Evolutionary conservation across 495 filamentous ascomycete genomes (phyloP), one percentile per base, ranked within the genome.

Genomic region (Neurospora sp.): DNA sequence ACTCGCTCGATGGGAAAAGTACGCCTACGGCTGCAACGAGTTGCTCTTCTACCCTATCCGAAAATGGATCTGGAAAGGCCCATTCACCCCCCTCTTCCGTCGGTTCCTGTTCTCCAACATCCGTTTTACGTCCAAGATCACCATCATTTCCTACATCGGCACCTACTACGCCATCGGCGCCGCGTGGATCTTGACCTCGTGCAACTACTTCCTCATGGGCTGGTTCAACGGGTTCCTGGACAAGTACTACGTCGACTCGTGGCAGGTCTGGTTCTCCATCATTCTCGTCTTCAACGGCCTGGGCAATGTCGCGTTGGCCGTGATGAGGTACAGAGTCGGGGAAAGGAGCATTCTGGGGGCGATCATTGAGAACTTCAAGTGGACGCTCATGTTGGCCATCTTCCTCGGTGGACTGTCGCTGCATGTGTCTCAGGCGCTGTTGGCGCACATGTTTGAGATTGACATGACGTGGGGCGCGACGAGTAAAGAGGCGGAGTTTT

Each of bases 1-100:
- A 78, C 83, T 94, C 35, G 89, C 91, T 5, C 90, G 92, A 39
- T 94, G 92, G 92, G 92, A 94, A 77, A 94, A 94, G 81, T 94
- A 94, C 80, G 92, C 92, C 5, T 94, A 94, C 78, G 92, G 92
- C n/a, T 94, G 92, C 80, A 93, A 91, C 83, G 92, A 94, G 79
- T 82, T 94, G 66, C 85, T 94, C 74, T 94, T 94, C 86, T 84
- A 93, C 77, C 92, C 92, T 1, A 80, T 94, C 71, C 84, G 88
- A 71, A 86, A 83, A 75, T 92, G 90, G 90, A 74, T 87, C 16
- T 87, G 85, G 81, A 85, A 82, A 41, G 90, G 90, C 0, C 92
- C 91, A 18, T 93, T 94, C 82, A 94, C 92, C 0, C 88, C 86
- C 11, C 85, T 94, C 23, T 94, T 94, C 87, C 86, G 85, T 44